phyloP scores from a whole-genome alignment of 2,329 filamentous ascomycete species.

The Alternaria sp. region DNA sequence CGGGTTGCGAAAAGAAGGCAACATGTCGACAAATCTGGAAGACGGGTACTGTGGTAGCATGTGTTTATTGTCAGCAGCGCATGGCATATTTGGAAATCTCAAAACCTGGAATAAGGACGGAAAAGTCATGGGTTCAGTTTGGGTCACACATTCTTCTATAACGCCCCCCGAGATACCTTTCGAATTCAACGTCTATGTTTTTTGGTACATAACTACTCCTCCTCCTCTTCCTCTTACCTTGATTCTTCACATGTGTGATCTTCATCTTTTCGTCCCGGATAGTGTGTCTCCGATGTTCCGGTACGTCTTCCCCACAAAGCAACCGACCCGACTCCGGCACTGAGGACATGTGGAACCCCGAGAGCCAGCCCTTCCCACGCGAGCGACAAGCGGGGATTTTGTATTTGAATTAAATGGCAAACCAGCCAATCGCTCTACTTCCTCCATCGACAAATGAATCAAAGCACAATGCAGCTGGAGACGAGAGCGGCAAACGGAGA shows the following conservation, averaged over 20 bases:
- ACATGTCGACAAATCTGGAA: constrained; percentile 3
- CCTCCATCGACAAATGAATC: neutral
- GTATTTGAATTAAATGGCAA: neutral
- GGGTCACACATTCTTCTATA: constrained; percentile 18
- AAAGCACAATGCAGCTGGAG: neutral
- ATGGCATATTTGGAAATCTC: constrained; percentile 7
- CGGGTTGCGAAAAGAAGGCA: constrained; percentile 1
- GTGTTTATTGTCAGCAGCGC: constrained; percentile 15
- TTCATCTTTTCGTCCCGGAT: neutral
- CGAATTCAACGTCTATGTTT: constrained; percentile 15
- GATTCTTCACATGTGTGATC: neutral
- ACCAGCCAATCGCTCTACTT: constrained; percentile 6
- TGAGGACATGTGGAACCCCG: constrained; percentile 9
- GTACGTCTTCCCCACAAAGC: constrained; percentile 16
- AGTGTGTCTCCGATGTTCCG: neutral
- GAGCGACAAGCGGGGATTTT: neutral
- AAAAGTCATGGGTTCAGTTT: constrained; percentile 24
- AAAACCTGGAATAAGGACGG: constrained; percentile 17
- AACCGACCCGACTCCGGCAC: constrained; percentile 16
- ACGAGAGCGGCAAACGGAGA: neutral
- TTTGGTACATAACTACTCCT: neutral
- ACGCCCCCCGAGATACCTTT: constrained; percentile 23
- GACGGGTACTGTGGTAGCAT: constrained; percentile 9
- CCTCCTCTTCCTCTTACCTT: accelerated
- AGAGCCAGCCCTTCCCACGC: neutral